These are phyloP conservation scores for Rossbeevera mucosa DNA, from an alignment of 768 basidiomycete genomes.

Conservation along the genomic window DNA sequence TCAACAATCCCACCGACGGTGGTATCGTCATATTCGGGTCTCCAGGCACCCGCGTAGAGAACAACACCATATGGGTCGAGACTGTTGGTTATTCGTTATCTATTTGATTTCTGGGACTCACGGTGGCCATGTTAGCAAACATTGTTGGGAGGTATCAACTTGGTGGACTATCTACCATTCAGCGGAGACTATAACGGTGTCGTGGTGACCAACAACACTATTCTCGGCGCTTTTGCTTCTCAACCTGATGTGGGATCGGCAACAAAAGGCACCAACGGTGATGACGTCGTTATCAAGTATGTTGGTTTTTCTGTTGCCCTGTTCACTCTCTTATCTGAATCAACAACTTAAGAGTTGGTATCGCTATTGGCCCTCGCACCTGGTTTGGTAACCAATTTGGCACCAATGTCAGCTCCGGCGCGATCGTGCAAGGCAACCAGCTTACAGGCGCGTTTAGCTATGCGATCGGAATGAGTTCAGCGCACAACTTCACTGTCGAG, in stretches of 20 bases:
- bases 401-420: conserved; percentile 52
- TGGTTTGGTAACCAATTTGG: conserved; percentile 65
- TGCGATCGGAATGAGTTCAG: conserved; percentile 62
- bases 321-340: conserved; percentile 5
- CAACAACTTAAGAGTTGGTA: conserved; percentile 57
- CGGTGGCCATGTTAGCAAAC: conserved; percentile 44
- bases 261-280: conserved; percentile 49
- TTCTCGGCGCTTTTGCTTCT: conserved; percentile 67
- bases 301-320: conserved; percentile 18
- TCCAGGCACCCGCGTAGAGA: conserved; percentile 66
- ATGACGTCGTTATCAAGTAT: conserved; percentile 69
- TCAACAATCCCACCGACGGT: conserved; percentile 73
- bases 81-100: conserved; percentile 41
- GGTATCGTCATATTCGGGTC: conserved; percentile 76
- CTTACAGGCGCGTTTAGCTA: conserved; percentile 70
- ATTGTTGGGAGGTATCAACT: conserved; percentile 69
- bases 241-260: conserved; percentile 36
- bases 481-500: conserved; percentile 61
- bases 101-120: neutral
- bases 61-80: conserved; percentile 71
- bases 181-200: conserved; percentile 61
- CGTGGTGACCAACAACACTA: conserved; percentile 60
- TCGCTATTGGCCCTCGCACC: conserved; percentile 70
- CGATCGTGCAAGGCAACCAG: conserved; percentile 51
- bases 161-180: conserved; percentile 71